phyloP scores from a whole-genome alignment of 139 green algal genomes.

The Deuterostichococcus epilithicus region DNA sequence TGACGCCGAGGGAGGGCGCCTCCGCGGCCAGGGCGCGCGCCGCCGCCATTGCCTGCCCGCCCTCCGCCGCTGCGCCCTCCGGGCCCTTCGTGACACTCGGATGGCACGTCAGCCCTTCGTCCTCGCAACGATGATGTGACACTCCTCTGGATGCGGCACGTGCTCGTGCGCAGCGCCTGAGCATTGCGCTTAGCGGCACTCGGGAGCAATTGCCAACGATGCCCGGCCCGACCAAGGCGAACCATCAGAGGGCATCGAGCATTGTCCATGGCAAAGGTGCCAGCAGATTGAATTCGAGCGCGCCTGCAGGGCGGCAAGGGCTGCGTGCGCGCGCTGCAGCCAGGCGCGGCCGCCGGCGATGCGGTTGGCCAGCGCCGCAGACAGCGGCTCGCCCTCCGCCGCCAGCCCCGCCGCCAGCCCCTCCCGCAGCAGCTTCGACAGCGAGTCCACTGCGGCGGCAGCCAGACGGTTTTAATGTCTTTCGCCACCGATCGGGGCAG shows the following conservation, averaged over 20 bases:
- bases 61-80: slow-evolving; percentile 2
- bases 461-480: too few relatives aligned
- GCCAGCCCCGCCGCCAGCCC: slow-evolving; percentile 19
- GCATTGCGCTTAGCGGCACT: too few relatives aligned
- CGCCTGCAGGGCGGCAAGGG: slow-evolving; percentile 4
- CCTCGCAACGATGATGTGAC: too few relatives aligned
- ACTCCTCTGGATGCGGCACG: too few relatives aligned
- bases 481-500: neutral
- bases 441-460: slow-evolving; percentile 21
- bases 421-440: slow-evolving; percentile 36
- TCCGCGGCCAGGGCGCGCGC: slow-evolving; percentile 20
- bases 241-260: too few relatives aligned
- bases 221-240: too few relatives aligned
- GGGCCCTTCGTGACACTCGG: neutral
- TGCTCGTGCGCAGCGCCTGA: too few relatives aligned
- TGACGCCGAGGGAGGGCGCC: slow-evolving; percentile 20
- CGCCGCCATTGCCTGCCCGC: neutral
- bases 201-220: too few relatives aligned
- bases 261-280: too few relatives aligned
- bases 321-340: slow-evolving; percentile 8
- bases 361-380: slow-evolving; percentile 10
- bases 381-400: slow-evolving; percentile 14
- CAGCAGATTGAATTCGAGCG: too few relatives aligned
- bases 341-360: slow-evolving; percentile 15
- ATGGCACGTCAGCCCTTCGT: too few relatives aligned